Evolutionary conservation across 306 rosid genomes (phyloP), one percentile per base, ranked within the genome.

Genomic region (Alnus rubra): DNA sequence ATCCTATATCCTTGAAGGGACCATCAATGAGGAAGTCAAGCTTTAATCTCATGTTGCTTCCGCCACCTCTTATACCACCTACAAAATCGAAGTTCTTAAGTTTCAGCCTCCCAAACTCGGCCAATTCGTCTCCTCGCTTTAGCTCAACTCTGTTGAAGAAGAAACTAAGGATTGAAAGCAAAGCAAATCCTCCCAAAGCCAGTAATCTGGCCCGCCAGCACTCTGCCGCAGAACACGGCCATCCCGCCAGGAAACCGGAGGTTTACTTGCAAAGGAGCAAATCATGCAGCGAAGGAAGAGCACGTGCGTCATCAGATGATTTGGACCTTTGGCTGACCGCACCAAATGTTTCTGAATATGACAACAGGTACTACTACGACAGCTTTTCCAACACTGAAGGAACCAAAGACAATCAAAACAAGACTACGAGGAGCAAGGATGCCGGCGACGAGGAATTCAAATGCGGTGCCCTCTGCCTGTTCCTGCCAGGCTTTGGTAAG

Each of bases 31-130:
- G 69, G 84, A 83, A 81, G 64, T 50, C 28, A 28, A 39, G 19
- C 30, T 73, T 69, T 68, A 56, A 50, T 3, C 42, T 77, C 1
- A 19, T 74, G 45, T 28, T 65, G 42, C 79, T 81, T 54, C 84
- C 83, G 63, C 98, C 93, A 19, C 78, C 90, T 11, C 73, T 92
- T 11, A 68, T 92, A 9, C 87, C 82, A 5, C 94, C 96, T 64
- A 84, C 93, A 73, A 89, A 83, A 52, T 69, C 69, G 74, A 88
- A 84, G 60, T 95, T 95, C 84, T 69, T 95, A 53, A 93, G 92
- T 89, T 31, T 23, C 54, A 93, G 97, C 75, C 92, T 88, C n/a
- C 97, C 97, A 0, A 95, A 86, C 82, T 94, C 97, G 0, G 94
- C 76, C 8, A 71, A 78, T 63, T 87, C 95, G 7, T 91, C 97